Base-by-base conservation (phyloP, 2,329 filamentous ascomycete species). In the Elsinoe australis region DNA sequence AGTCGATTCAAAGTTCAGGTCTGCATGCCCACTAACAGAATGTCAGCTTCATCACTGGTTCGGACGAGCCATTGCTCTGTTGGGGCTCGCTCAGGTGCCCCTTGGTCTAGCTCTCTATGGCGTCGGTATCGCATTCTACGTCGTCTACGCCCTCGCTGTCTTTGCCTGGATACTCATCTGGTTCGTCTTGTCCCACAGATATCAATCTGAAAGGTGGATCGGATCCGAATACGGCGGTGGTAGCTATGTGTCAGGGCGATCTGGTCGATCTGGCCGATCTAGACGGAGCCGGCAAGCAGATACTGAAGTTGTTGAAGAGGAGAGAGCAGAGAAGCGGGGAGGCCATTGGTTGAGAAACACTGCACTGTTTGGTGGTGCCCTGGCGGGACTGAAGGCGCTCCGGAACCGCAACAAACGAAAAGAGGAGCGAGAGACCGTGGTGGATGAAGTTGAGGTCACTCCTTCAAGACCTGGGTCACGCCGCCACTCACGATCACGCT, bases 31-130 rank as follows among this genome's bases (percentile, higher is more conserved):
- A 14, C 24, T 51, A 6, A 44, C 17, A 29, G 3, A 55, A 32
- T 54, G 60, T 15, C 59, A 62, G 74, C 65, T 96, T 33, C 92
- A 98, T 67, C 85, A 89, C 61, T 95, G 92, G 87, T 68, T 85
- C 14, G 92, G 92, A 14, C 75, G 89, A 50, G 70, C 78, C 0
- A 79, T 90, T 57, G 83, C 85, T 2, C 67, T 96, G 14, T 71
- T 98, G 3, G 92, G 87, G 0, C 81, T 96, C 55, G 76, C 82
- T 3, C 92, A 98, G 62, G 79, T 98, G 8, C 85, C 92, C 0
- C 73, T 98, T 0, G 92, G 92, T 0, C 72, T 98, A 38, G 89
- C 89, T 0, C 73, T 98, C 1, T 98, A 95, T 59, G 92, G 92
- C 4, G 95, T 89, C 22, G 90, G 92, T 4, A 80, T 83, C 59